A percentile compares a stretch with the other conserved stretches of the same genome.
These are phyloP conservation scores for Claviceps maximensis DNA, from an alignment of 2,329 filamentous ascomycete genomes.

Conservation along the genomic window DNA sequence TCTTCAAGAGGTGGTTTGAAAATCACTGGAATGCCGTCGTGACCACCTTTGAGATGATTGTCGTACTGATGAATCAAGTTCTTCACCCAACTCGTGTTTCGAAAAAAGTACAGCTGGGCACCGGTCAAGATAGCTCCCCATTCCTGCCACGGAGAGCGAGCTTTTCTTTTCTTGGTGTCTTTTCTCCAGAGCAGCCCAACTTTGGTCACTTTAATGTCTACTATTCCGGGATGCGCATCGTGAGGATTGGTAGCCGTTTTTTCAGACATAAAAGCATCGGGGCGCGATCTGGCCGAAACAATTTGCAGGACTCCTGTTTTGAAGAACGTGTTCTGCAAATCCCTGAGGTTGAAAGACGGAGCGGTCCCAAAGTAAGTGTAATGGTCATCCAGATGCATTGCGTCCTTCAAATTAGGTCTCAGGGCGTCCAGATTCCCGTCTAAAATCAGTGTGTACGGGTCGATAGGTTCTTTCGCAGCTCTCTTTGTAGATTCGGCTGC, in stretches of 20 bases:
- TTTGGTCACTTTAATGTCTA: conserved; percentile 96
- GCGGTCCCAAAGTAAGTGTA: conserved; percentile 78
- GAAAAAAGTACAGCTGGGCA: conserved; percentile 95
- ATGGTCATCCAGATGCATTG: conserved; percentile 81
- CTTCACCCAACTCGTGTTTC: conserved; percentile 87
- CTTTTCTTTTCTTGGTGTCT: conserved; percentile 83
- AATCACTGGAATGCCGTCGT: conserved; percentile 63
- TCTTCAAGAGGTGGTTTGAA: conserved; percentile 83
- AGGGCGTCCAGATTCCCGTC: conserved; percentile 76
- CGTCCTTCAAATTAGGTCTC: conserved; percentile 77
- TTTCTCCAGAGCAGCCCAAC: conserved; percentile 93
- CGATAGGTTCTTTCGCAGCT: conserved; percentile 68
- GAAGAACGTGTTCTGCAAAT: conserved; percentile 79
- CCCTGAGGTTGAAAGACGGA: conserved; percentile 61
- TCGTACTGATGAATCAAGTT: conserved; percentile 82
- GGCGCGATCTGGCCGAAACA: conserved; percentile 81
- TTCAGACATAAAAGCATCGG: conserved; percentile 88
- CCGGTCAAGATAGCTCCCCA: conserved; percentile 95
- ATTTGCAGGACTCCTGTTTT: conserved; percentile 89
- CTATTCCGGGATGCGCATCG: conserved; percentile 80
- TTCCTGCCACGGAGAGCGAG: conserved; percentile 93
- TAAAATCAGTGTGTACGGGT: conserved; percentile 88
- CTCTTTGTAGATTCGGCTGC: conserved; percentile 41
- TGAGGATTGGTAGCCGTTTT: conserved; percentile 73
- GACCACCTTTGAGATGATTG: conserved; percentile 62